phyloP scores from a whole-genome alignment of 306 rosid genomes.

The Trichosanthes cucumerina region DNA sequence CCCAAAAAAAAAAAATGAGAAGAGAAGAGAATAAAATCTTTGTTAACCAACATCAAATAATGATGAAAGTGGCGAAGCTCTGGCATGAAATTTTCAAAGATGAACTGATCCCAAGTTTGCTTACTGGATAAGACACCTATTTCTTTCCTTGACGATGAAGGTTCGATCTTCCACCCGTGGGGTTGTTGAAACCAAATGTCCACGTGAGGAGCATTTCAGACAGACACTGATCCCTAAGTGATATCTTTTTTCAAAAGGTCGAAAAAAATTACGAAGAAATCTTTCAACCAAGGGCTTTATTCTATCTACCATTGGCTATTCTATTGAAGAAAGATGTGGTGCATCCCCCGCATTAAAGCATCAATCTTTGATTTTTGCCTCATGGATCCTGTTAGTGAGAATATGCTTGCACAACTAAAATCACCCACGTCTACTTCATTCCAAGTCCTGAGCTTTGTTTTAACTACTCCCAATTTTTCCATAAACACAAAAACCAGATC shows the following conservation, averaged over 20 bases:
- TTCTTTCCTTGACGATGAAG: neutral
- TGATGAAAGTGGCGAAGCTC: neutral
- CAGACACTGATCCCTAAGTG: neutral
- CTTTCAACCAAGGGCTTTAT: neutral
- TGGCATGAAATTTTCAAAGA: neutral
- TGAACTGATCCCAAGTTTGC: neutral
- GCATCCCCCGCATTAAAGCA: neutral
- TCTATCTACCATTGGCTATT: neutral
- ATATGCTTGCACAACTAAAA: neutral
- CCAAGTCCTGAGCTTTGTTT: neutral
- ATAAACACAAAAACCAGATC: neutral
- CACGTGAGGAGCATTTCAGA: neutral
- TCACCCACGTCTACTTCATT: neutral
- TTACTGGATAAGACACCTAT: neutral
- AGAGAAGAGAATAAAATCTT: neutral
- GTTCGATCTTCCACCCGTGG: neutral
- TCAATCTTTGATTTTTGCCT: neutral
- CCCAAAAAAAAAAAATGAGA: no score
- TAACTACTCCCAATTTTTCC: neutral
- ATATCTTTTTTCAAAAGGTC: neutral
- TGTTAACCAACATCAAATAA: neutral
- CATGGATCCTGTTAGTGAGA: neutral
- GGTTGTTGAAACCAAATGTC: neutral
- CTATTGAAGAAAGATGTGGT: neutral
- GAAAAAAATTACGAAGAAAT: no score